A percentile compares a stretch with the other conserved stretches of the same genome.
phyloP scores from a whole-genome alignment of 768 basidiomycete genomes.

The Tricholoma saponaceum region DNA sequence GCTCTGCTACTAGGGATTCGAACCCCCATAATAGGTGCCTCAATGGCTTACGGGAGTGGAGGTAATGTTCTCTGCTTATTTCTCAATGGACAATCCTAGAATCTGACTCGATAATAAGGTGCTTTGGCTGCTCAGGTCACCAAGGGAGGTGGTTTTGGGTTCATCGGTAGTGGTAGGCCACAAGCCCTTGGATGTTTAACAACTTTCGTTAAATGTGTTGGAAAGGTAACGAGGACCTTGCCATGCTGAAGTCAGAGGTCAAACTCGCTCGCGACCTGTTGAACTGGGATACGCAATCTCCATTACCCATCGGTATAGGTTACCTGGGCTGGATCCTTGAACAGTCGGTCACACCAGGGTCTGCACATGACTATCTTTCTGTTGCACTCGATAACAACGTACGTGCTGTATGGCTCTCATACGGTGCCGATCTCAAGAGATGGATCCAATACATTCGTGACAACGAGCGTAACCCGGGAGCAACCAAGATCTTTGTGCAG shows the following conservation, averaged over 20 bases:
- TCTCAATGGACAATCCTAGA: conserved; percentile 2
- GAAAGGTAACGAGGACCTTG: conserved; percentile 34
- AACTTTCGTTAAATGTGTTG: conserved; percentile 4
- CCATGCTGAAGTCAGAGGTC: conserved; percentile 33
- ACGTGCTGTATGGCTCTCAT: conserved; percentile 71
- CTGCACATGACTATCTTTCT: conserved; percentile 39
- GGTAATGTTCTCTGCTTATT: conserved; percentile 25
- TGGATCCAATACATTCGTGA: conserved; percentile 64
- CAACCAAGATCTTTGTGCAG: conserved; percentile 60
- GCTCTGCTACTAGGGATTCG: conserved; percentile 19
- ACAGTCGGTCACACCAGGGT: conserved; percentile 24
- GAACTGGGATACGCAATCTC: conserved; percentile 25
- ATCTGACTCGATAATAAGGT: conserved; percentile 24
- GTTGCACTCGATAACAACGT: conserved; percentile 52
- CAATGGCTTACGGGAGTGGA: conserved; percentile 72
- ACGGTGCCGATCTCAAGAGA: conserved; percentile 49
- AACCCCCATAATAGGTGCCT: conserved; percentile 57
- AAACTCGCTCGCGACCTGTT: conserved; percentile 45
- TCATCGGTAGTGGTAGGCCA: conserved; percentile 56
- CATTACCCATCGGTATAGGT: conserved; percentile 67
- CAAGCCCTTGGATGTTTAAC: conserved; percentile 2
- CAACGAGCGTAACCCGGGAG: conserved; percentile 40
- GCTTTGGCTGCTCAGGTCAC: conserved; percentile 56
- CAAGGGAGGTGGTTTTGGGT: conserved; percentile 72
- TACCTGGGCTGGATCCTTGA: conserved; percentile 74